Evolutionary conservation across 1,139 yeast genomes (phyloP), one percentile per base, ranked within the genome.

Genomic region (Cylindricascospora bacillispora): DNA sequence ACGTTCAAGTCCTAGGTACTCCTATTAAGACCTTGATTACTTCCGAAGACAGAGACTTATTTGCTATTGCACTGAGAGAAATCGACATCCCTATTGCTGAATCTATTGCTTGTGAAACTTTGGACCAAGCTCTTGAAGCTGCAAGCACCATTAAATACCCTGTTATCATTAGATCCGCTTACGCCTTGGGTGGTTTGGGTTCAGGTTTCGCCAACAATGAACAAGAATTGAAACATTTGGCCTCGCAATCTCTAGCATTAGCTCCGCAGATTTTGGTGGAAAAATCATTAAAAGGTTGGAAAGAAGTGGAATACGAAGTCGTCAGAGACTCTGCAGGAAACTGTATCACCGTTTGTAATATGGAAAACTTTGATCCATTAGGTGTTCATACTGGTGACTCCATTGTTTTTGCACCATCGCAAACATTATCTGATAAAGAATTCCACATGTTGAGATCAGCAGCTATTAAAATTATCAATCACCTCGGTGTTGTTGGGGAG

Each of bases 341-440:
- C 73, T 89, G 98, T 73, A 85, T 89, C 53, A 89, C 98, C 32
- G 98, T 89, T 40, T 89, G 98, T 73, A 89, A 89, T 65, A 89
- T 89, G 98, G 98, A 89, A 63, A 89, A 89, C 66, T 89, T 89
- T 49, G 98, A 89, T 63, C 98, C 98, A 30, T 72, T 89, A 51
- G 98, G 98, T 58, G 86, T 89, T 52, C 98, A 89, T 59, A 89
- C 98, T 41, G 98, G 98, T 69, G 98, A 89, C 59, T 89, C 98
- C 33, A 89, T 89, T 54, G 98, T 89, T 34, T 95, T 89, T 52
- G 98, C 98, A 35, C 98, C 98, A 34, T 86, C 97, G 25, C 98
- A 89, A 65, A 89, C 98, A 24, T 67, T 89, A 45, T 80, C 95
- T 18, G 97, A 89, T 54, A 97, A 85, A 59, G 98, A 89, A 52